Evolutionary conservation across 257 asterid genomes (phyloP), one percentile per base, ranked within the genome.

Genomic region (Solanum medicagineum): DNA sequence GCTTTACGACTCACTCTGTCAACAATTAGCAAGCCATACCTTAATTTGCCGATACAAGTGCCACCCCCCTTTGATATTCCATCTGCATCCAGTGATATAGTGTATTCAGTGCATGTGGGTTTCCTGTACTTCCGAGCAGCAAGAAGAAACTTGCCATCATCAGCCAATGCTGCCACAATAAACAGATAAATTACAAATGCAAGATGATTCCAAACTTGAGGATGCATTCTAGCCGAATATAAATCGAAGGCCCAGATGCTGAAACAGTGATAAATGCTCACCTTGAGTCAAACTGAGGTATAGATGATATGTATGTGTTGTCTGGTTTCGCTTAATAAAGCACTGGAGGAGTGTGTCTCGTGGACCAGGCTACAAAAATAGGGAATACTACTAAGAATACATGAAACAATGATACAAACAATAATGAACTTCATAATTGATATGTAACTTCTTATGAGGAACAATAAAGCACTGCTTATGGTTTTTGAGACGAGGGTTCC

Each of bases 141-240:
- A 55, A 97, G 98, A 82, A 97, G 95, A 86, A 95, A 92, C 96
- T 97, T 97, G 57, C 99, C 99, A 54, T 97, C 95, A 88, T 93
- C 98, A 8, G 94, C 95, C 86, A 95, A 89, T 2, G 97, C 98
- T 97, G 97, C 87, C 83, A 84, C 68, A 88, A 63, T 83, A 77
- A 87, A 83, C 81, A 87, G 86, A 47, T 22, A 6, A 84, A 77
- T 62, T n/a, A 89, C 29, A 71, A 63, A n/a, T 66, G 40, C 81
- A 16, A 69, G 85, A 15, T 59, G 63, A 15, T 60, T 42, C 57
- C 36, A 40, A 44, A 59, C 45, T 81, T 24, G 45, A 51, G 45
- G 63, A 51, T 77, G 26, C 24, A 26, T 51, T 51, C 47, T 15
- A 49, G 45, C 26, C 16, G 24, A 69, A 69, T 44, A 44, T 47